A percentile compares a stretch with the other conserved stretches of the same genome.
phyloP scores from a whole-genome alignment of 192 early-diverging fungal genomes.

The Chytriomyces sp. region DNA sequence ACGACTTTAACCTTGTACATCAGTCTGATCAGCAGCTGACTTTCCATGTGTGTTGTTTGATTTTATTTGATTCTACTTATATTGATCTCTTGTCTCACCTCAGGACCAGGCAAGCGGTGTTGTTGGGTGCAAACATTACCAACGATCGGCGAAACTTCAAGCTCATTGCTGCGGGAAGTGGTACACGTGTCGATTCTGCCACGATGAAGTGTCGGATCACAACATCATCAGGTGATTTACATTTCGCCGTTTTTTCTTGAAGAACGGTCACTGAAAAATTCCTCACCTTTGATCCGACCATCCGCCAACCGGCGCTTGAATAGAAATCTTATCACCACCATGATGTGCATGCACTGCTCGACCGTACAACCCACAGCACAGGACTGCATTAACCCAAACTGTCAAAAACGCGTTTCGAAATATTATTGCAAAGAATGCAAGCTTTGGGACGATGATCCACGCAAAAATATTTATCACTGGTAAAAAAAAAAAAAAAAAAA shows the following conservation, averaged over 20 bases:
- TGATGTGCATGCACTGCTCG: constrained; percentile 95
- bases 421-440: constrained; percentile 95
- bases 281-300: too few relatives aligned
- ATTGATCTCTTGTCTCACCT: neutral
- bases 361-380: constrained; percentile 82
- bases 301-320: too few relatives aligned
- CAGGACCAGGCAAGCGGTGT: constrained; percentile 60
- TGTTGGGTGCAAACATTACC: constrained; percentile 83
- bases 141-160: constrained; percentile 73
- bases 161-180: constrained; percentile 77
- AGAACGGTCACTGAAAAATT: too few relatives aligned
- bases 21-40: constrained; percentile 53
- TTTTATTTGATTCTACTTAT: neutral
- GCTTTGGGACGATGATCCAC: constrained; percentile 86
- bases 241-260: neutral
- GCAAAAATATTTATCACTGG: constrained; percentile 93
- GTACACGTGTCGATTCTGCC: constrained; percentile 80
- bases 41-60: constrained; percentile 43
- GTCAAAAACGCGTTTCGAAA: constrained; percentile 65
- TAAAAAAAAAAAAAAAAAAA: neutral
- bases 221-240: constrained; percentile 65
- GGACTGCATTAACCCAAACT: constrained; percentile 69
- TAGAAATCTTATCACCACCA: constrained; percentile 71
- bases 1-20: constrained; percentile 47
- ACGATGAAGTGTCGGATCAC: constrained; percentile 72